Conservation (phyloP, 2,329 filamentous ascomycete species). For the Zymoseptoria pseudotritici region DNA sequence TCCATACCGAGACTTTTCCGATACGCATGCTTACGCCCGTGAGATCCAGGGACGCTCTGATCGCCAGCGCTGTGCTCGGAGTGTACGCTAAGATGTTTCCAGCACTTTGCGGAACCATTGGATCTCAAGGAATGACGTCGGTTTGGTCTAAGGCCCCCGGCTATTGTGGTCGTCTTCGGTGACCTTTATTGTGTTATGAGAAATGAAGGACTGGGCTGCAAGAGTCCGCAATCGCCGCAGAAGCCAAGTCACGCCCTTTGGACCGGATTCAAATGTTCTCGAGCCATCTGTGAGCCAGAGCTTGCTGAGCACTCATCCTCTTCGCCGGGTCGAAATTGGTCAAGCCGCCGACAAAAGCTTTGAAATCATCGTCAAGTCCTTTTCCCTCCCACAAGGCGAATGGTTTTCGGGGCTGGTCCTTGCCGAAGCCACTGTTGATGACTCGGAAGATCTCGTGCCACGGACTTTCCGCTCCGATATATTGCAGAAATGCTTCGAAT, state of each 20-base stretch:
- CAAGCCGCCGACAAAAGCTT: not conserved
- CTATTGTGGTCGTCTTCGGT: no score
- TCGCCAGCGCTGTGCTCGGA: no score
- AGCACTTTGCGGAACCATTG: no score
- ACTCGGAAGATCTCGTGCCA: slow-evolving; percentile 34
- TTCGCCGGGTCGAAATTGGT: slow-evolving; percentile 2
- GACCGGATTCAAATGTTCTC: not conserved
- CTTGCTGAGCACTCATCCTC: not conserved
- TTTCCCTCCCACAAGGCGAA: slow-evolving; percentile 14
- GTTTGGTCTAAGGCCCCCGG: no score
- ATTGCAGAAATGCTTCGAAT: slow-evolving; percentile 18
- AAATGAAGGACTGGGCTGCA: no score
- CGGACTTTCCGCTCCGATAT: slow-evolving; percentile 35
- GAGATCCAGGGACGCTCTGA: no score
- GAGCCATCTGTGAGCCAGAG: slow-evolving; percentile 1
- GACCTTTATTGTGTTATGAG: no score
- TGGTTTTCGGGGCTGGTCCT: slow-evolving; percentile 37
- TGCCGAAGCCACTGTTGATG: slow-evolving; percentile 34
- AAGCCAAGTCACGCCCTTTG: not conserved
- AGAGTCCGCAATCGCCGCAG: no score
- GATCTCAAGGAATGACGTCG: no score
- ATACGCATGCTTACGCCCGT: no score
- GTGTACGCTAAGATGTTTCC: no score
- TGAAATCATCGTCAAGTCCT: slow-evolving; percentile 6
- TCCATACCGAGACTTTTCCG: no score